Evolutionary conservation across 768 basidiomycete species (phyloP).

Genomic region (Multifurca ochricompacta): DNA sequence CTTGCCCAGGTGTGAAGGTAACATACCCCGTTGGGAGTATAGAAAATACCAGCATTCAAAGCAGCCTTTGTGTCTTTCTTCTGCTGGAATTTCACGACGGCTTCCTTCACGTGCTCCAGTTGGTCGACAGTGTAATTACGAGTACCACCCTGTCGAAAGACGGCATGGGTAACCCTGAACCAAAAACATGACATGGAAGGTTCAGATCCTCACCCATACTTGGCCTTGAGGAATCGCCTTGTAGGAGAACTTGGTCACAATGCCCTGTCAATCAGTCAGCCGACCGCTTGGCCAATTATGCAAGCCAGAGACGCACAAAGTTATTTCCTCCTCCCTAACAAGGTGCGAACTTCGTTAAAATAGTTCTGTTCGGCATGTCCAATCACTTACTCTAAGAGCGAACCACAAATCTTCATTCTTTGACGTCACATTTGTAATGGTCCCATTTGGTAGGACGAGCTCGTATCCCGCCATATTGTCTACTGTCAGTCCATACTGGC

Average conservation of each 20-base stretch:
- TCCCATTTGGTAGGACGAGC: constrained; percentile 28
- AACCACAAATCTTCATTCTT: constrained; percentile 12
- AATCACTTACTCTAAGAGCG: constrained; percentile 7
- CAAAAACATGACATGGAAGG: no score
- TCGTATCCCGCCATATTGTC: constrained; percentile 29
- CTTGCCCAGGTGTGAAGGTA: no score
- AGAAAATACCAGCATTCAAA: not conserved
- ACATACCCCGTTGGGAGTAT: not conserved
- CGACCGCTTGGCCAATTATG: no score
- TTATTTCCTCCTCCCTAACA: constrained; percentile 15
- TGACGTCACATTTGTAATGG: not conserved
- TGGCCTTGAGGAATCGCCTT: constrained; percentile 2
- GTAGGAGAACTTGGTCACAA: constrained; percentile 6
- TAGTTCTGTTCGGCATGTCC: not conserved
- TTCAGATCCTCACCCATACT: not conserved
- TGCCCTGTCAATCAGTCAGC: not conserved
- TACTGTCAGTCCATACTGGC: constrained; percentile 28
- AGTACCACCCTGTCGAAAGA: not conserved
- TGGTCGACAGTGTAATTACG: not conserved
- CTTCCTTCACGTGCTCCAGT: not conserved
- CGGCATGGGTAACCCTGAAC: no score
- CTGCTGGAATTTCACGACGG: not conserved
- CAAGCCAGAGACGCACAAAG: not conserved
- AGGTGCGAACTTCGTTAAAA: not conserved
- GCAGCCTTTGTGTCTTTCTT: not conserved